A percentile compares a stretch with the other conserved stretches of the same genome.
These are phyloP conservation scores for Blastosporella zonata DNA, from an alignment of 1,284 basidiomycete species.

Conservation along the genomic window DNA sequence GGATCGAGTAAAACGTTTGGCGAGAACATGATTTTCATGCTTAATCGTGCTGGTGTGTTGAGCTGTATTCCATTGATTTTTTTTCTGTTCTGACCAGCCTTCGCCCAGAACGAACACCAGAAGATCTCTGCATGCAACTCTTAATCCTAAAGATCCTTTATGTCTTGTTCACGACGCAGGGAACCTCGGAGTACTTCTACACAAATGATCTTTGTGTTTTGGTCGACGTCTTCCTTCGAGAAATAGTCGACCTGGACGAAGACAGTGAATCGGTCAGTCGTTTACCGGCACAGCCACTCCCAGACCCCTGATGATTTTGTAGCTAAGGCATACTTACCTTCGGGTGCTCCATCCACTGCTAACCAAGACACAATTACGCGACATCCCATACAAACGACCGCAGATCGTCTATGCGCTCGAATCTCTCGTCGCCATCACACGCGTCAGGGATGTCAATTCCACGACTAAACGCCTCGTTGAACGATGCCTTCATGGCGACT, in stretches of 20 bases:
- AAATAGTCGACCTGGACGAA: conserved; percentile 88
- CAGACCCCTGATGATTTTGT: conserved; percentile 5
- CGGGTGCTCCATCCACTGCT: conserved; percentile 94
- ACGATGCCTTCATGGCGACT: conserved; percentile 83
- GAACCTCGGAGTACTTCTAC: conserved; percentile 96
- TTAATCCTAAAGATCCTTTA: conserved; percentile 95
- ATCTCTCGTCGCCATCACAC: conserved; percentile 69
- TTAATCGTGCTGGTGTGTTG: conserved; percentile 86
- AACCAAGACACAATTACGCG: conserved; percentile 89
- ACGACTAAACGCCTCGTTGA: conserved; percentile 93
- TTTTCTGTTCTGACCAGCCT: not conserved
- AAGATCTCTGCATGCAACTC: conserved; percentile 93
- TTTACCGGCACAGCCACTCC: not conserved
- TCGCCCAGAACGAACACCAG: conserved; percentile 70
- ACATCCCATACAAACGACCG: conserved; percentile 85
- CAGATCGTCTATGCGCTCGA: conserved; percentile 87
- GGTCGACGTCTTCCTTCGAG: conserved; percentile 94
- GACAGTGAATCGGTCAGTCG: conserved; percentile 84
- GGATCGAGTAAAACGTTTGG: conserved; percentile 92
- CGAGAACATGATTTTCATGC: conserved; percentile 98
- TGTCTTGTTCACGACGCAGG: conserved; percentile 90
- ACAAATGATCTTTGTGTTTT: conserved; percentile 96
- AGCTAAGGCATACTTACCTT: conserved; percentile 96
- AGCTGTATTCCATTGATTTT: not conserved
- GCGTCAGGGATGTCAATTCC: conserved; percentile 78